These are phyloP conservation scores for Chalara sp. DNA, from an alignment of 2,329 filamentous ascomycete species.

Conservation along the genomic window DNA sequence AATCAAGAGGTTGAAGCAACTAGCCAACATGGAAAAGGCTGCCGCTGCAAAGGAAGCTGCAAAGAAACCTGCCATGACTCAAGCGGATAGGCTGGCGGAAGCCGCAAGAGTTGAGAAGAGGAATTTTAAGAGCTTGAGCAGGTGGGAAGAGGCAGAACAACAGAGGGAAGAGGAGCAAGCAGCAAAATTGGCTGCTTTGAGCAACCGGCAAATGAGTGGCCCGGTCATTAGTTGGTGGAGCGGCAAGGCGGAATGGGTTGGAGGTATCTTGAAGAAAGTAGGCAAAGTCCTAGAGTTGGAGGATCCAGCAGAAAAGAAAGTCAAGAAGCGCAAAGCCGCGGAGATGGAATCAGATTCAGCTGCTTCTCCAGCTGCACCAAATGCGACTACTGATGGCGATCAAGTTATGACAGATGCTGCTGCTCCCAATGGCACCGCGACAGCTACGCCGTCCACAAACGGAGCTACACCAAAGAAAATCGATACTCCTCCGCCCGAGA, in stretches of 20 bases:
- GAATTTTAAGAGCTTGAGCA: conserved; percentile 84
- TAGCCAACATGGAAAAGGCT: conserved; percentile 56
- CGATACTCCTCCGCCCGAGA: neutral
- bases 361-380: conserved; percentile 1
- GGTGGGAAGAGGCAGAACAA: conserved; percentile 92
- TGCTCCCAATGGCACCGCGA: neutral
- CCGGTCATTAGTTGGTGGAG: conserved; percentile 92
- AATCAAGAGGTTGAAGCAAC: conserved; percentile 61
- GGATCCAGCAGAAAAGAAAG: conserved; percentile 43
- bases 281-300: conserved; percentile 59
- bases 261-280: conserved; percentile 65
- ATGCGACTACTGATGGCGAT: neutral
- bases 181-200: conserved; percentile 78
- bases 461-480: neutral
- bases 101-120: conserved; percentile 76
- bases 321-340: conserved; percentile 45
- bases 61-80: conserved; percentile 76
- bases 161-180: conserved; percentile 77
- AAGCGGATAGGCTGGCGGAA: conserved; percentile 76
- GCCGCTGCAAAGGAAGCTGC: conserved; percentile 61
- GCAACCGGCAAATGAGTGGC: conserved; percentile 79
- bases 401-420: neutral
- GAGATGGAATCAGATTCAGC: conserved; percentile 33
- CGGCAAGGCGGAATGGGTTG: conserved; percentile 76
- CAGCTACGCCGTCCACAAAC: neutral